These are phyloP conservation scores for Sporothrix inflata DNA, from an alignment of 2,329 filamentous ascomycete species.

Conservation along the genomic window DNA sequence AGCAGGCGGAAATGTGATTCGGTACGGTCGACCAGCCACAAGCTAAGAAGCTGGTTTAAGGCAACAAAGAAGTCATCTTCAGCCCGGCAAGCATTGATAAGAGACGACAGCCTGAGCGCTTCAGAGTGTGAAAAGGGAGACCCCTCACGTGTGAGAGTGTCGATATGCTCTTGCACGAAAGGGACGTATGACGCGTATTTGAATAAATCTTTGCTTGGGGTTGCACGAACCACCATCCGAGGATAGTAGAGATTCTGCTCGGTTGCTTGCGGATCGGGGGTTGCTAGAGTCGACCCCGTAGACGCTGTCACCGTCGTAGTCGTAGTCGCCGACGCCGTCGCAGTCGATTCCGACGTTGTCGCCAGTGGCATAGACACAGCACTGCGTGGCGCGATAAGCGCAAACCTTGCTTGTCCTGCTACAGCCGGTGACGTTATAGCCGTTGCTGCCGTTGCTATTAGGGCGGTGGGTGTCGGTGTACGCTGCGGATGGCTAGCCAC, in stretches of 20 bases:
- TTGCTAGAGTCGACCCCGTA: neutral
- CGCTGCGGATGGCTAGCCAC: neutral
- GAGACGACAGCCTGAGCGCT: constrained; percentile 54
- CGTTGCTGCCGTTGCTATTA: too few species aligned
- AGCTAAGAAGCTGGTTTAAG: constrained; percentile 67
- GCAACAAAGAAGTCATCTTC: constrained; percentile 67
- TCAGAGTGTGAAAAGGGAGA: constrained; percentile 42
- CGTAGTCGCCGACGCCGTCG: neutral
- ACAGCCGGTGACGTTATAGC: neutral
- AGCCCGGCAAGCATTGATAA: constrained; percentile 58
- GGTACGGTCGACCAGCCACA: constrained; percentile 50
- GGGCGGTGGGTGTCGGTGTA: neutral
- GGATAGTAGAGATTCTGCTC: neutral
- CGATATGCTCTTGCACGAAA: neutral
- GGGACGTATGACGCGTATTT: neutral
- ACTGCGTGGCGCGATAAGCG: neutral
- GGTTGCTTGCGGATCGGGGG: neutral
- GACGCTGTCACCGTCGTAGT: neutral
- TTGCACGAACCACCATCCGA: neutral
- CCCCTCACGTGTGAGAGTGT: neutral
- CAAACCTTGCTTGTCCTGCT: neutral
- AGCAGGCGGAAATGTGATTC: constrained; percentile 44
- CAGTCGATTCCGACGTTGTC: neutral
- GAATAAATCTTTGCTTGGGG: neutral
- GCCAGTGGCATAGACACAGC: too few species aligned